Evolutionary conservation across 73 alveolate species (phyloP), one percentile per base, ranked within the genome.

Genomic region (Paramecium caudatum): DNA sequence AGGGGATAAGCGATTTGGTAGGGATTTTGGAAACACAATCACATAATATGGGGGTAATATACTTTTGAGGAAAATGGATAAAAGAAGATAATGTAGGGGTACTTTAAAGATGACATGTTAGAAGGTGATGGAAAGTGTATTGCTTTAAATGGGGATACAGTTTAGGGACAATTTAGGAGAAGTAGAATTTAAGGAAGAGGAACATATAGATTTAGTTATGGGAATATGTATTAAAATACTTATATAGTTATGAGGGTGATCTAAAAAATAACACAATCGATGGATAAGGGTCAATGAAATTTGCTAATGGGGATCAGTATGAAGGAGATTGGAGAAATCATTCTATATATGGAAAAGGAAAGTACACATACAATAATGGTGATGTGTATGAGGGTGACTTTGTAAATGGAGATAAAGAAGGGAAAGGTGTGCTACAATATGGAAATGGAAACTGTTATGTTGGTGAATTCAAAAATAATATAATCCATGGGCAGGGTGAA

Each of bases 271-370:
- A 55, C 30, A 55, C 70, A 0, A 49, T 49, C 8, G 70, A 49
- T 49, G 70, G 70, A 15, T 16, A 49, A 17, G 82, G 82, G 21
- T 63, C 47, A 3, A 63, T 63, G 82, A 63, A 63, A 30, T 82
- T 46, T 50, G 50, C 98, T 4, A 94, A 92, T 65, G 97, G 97
- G 3, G 99, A 96, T 74, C 47, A 82, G 23, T 96, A 95, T 63
- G 96, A 94, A 46, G 99, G 99, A n/a, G 92, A 84, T 12, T 96
- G 82, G 82, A 91, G 45, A 33, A 90, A 94, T 55, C 98, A 97
- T 3, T 92, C 94, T 47, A 91, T 87, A 13, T 47, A 82, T 55
- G 95, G 95, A 30, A 85, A 91, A 41, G 95, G 95, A 7, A 69
- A 50, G 15, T 90, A 90, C 13, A 68, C 87, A 0, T 91, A 91